Evolutionary conservation across 1,284 basidiomycete species (phyloP), one percentile per base, ranked within the genome.

Genomic region (Chalciporus sp.): DNA sequence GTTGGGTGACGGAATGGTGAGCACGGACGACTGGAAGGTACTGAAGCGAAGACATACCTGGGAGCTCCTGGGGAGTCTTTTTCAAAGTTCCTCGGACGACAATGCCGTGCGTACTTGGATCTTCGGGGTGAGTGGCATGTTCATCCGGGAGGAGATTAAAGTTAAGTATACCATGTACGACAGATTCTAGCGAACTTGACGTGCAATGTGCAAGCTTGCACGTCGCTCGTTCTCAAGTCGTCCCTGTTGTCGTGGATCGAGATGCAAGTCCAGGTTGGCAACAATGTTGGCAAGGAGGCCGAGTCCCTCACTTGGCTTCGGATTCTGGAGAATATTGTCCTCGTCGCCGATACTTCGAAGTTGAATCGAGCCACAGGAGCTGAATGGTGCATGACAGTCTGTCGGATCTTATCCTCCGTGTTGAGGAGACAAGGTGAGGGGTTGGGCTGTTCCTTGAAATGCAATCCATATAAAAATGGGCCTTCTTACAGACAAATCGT

Each of bases 31-130:
- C 62, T 96, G 94, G 93, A 79, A 78, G 33, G 81, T 94, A 1
- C 74, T 95, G 55, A 86, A 86, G 62, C 77, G 92, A 42, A 74
- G 95, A 28, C 91, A 94, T 67, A 93, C 91, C 0, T 95, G 92
- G 89, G 90, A 94, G 57, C 75, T 96, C 28, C 72, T 97, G 3
- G 87, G 90, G 0, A 92, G 90, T 60, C 68, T 95, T 48, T 94
- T 87, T 69, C 85, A 91, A 57, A 82, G 81, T 49, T 80, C 82
- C 58, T 59, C 67, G 0, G 51, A n/a, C n/a, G n/a, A n/a, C n/a
- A n/a, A n/a, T n/a, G n/a, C 72, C 1, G 71, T 90, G 63, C 79
- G 86, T 17, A 74, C 74, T 51, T 76, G 79, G 7, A 81, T 92
- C 35, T 71, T 93, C 4, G 89, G 92, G 77, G 90, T 89, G 33